Evolutionary conservation across 139 green algal species (phyloP).

Genomic region (Nannochloris sp.): DNA sequence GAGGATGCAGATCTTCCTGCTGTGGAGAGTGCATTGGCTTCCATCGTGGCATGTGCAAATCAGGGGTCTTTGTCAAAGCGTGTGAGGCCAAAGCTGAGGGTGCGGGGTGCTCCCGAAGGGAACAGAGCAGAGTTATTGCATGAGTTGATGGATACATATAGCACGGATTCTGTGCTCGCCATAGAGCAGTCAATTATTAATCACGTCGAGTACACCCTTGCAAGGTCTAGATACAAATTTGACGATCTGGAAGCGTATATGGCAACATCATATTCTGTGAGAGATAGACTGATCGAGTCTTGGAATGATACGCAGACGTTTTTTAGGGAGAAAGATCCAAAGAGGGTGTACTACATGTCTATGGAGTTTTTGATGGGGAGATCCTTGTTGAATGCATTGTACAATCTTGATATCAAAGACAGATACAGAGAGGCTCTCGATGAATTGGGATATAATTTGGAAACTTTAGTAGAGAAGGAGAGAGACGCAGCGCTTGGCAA

Average conservation of each 20-base stretch:
- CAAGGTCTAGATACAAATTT: slow-evolving; percentile 86
- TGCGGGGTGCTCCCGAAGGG: slow-evolving; percentile 10
- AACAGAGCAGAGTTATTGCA: slow-evolving; percentile 29
- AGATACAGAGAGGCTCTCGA: slow-evolving; percentile 71
- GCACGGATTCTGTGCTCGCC: slow-evolving; percentile 86
- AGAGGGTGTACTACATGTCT: slow-evolving; percentile 95
- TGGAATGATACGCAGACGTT: slow-evolving; percentile 97
- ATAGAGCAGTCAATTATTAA: slow-evolving; percentile 95
- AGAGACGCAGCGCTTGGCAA: slow-evolving; percentile 81
- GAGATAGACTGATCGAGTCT: slow-evolving; percentile 93
- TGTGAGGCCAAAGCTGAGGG: slow-evolving; percentile 21
- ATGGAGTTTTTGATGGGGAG: slow-evolving; percentile 95
- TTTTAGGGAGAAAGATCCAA: slow-evolving; percentile 75
- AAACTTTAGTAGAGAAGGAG: slow-evolving; percentile 57
- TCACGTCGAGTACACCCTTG: slow-evolving; percentile 98
- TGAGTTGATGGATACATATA: slow-evolving; percentile 74
- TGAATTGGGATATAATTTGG: slow-evolving; percentile 76
- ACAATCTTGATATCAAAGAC: slow-evolving; percentile 82
- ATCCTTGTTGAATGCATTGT: slow-evolving; percentile 87
- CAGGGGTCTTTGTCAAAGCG: neutral
- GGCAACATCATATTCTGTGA: slow-evolving; percentile 74
- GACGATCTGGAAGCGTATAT: slow-evolving; percentile 92
- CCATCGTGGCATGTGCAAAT: neutral
- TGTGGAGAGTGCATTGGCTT: slow-evolving; percentile 18
- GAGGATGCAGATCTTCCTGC: slow-evolving; percentile 3